Conservation (phyloP, 495 filamentous ascomycete species). For the Annulohypoxylon maeteangense region DNA sequence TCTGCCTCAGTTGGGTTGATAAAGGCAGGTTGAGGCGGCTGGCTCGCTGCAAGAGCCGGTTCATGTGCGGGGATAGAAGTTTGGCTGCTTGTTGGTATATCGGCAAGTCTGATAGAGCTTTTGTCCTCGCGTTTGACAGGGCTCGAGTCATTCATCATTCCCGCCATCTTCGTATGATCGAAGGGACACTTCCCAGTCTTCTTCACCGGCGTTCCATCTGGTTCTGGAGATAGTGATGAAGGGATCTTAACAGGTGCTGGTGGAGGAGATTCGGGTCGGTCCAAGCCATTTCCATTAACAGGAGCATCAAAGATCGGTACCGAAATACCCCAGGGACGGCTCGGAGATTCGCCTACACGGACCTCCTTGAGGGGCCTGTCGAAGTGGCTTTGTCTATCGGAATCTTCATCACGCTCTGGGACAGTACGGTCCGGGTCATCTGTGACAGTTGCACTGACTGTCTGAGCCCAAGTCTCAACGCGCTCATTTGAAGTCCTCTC, state of each 20-base stretch:
- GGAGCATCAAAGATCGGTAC: slow-evolving; percentile 68
- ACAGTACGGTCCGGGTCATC: slow-evolving; percentile 48
- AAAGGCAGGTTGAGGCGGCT: slow-evolving; percentile 51
- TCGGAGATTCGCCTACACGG: slow-evolving; percentile 87
- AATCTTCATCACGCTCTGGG: slow-evolving; percentile 49
- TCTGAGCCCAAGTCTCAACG: slow-evolving; percentile 84
- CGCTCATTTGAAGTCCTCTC: slow-evolving; percentile 66
- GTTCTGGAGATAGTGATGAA: slow-evolving; percentile 38
- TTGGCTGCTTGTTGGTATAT: slow-evolving; percentile 35
- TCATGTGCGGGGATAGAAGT: slow-evolving; percentile 39
- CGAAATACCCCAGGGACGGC: slow-evolving; percentile 88
- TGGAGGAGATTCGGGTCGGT: slow-evolving; percentile 54
- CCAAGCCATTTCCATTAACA: slow-evolving; percentile 39
- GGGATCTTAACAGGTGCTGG: slow-evolving; percentile 53
- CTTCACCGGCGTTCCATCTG: slow-evolving; percentile 36
- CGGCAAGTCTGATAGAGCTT: slow-evolving; percentile 27
- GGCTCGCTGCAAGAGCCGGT: slow-evolving; percentile 9
- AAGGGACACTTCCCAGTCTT: slow-evolving; percentile 57
- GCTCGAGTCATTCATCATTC: slow-evolving; percentile 38
- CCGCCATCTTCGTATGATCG: slow-evolving; percentile 55
- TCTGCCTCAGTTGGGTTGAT: slow-evolving; percentile 49
- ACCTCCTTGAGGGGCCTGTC: slow-evolving; percentile 85
- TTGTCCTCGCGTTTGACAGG: slow-evolving; percentile 41
- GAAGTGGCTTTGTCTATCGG: slow-evolving; percentile 70
- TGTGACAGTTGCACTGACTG: slow-evolving; percentile 61